Conservation (phyloP, 2,329 filamentous ascomycete genomes). For the Colletotrichum karsti region DNA sequence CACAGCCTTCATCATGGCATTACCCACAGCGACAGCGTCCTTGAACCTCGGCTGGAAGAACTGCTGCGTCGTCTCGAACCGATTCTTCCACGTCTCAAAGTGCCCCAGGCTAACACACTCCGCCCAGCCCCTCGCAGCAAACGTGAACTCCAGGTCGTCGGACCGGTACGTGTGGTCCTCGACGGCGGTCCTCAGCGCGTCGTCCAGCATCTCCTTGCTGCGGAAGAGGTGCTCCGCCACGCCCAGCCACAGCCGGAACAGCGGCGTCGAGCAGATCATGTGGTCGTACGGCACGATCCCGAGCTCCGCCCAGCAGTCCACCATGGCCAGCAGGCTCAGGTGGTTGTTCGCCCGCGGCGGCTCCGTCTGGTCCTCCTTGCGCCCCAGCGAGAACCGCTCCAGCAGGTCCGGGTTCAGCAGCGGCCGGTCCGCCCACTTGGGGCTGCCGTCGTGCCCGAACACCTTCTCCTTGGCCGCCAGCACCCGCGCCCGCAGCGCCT, state of each 20-base stretch:
- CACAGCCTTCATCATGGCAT: slow-evolving; percentile 97
- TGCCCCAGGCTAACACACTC: slow-evolving; percentile 91
- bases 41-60: slow-evolving; percentile 93
- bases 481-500: slow-evolving; percentile 79
- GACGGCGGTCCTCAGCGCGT: slow-evolving; percentile 85
- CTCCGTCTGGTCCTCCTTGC: slow-evolving; percentile 66
- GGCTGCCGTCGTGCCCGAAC: slow-evolving; percentile 69
- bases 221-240: slow-evolving; percentile 98
- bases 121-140: slow-evolving; percentile 95
- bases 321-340: slow-evolving; percentile 91
- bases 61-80: slow-evolving; percentile 87
- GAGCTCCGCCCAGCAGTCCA: slow-evolving; percentile 96
- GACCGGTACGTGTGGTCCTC: slow-evolving; percentile 92
- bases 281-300: slow-evolving; percentile 97
- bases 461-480: slow-evolving; percentile 73
- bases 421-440: slow-evolving; percentile 68
- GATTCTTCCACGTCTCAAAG: slow-evolving; percentile 91
- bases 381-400: slow-evolving; percentile 83
- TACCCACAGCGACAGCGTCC: slow-evolving; percentile 87
- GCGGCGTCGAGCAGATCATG: slow-evolving; percentile 98
- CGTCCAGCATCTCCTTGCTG: slow-evolving; percentile 80
- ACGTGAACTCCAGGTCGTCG: slow-evolving; percentile 97
- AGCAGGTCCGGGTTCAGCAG: slow-evolving; percentile 85
- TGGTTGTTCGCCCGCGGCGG: slow-evolving; percentile 86
- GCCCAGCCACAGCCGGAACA: slow-evolving; percentile 95